Evolutionary conservation across 805 yeast species (phyloP), one percentile per base, ranked within the genome.

Genomic region (Kodamaea restingae): DNA sequence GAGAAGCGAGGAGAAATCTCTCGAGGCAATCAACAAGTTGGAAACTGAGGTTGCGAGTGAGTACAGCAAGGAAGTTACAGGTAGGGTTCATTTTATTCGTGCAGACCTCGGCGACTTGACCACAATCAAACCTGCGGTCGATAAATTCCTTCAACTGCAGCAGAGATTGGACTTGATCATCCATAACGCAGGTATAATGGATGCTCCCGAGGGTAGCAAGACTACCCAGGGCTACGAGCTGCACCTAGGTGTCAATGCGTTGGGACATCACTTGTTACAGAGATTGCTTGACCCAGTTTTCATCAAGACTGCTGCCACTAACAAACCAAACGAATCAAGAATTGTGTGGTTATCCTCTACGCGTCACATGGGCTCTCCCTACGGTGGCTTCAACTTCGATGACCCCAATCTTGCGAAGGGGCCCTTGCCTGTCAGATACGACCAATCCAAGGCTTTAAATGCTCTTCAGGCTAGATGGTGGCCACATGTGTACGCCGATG

Each of bases 201-300:
- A 39, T 7, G 68, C 70, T 2, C 67, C 73, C 3, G 36, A 35
- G 18, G 67, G 62, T 1, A 45, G 65, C 7, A 43, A 41, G 22
- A 63, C 78, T 4, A 51, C 42, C 8, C 76, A 75, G 52, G 76
- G 75, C 7, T 63, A 57, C 40, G 80, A 75, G 37, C 39, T 58
- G 26, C 73, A 69, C 38, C 52, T 72, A 29, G 80, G 76, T 7
- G 65, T 69, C 14, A 76, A 75, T 50, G 63, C 51, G 14, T 45
- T 76, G 11, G 80, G 72, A 2, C 72, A 74, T 18, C 70, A 62
- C 38, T 49, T 72, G n/a, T 52, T 75, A 15, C 67, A 71, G 44
- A 60, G 61, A 39, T 50, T 60, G 18, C 49, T 72, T 34, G 58
- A 56, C 18, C 71, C 71, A 7, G 43, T 70, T 4, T 43, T 75